phyloP scores from a whole-genome alignment of 257 asterid species.

The Primulina huaijiensis region DNA sequence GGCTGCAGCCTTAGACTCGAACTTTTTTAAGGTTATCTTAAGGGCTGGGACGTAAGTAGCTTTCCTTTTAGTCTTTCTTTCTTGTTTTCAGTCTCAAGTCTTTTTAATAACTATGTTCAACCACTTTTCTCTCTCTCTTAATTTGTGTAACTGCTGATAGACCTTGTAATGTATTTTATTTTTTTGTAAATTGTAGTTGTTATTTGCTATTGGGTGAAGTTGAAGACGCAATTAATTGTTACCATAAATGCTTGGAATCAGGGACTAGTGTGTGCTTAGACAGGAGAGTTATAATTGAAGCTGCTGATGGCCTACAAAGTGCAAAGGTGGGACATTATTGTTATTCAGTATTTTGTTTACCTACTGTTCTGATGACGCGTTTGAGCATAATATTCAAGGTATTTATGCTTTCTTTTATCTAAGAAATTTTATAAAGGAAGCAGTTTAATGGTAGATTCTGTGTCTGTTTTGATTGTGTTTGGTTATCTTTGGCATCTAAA shows the following conservation, averaged over 20 bases:
- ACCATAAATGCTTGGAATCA: constrained; percentile 55
- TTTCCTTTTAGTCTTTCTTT: constrained; percentile 10
- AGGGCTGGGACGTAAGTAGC: constrained; percentile 88
- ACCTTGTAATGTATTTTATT: constrained; percentile 1
- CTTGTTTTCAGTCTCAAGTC: constrained; percentile 13
- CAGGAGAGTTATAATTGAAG: constrained; percentile 80
- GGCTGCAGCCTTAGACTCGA: constrained; percentile 72
- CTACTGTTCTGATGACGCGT: not conserved
- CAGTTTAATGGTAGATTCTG: not conserved
- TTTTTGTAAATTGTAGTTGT: constrained; percentile 45
- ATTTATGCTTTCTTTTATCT: not conserved
- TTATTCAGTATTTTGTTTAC: not conserved
- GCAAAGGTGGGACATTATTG: constrained; percentile 58
- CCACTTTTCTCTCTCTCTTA: not conserved
- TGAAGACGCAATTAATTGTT: constrained; percentile 60
- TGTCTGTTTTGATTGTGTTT: no score
- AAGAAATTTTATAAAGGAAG: not conserved
- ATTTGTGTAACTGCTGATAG: constrained; percentile 6
- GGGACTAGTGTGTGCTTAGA: constrained; percentile 61
- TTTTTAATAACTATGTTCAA: not conserved
- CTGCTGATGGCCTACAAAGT: constrained; percentile 78
- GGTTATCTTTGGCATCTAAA: no score
- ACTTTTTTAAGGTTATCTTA: constrained; percentile 59
- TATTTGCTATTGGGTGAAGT: constrained; percentile 79
- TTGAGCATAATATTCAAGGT: not conserved